Evolutionary conservation across 768 basidiomycete species (phyloP).

Genomic region (Boletus barrowsii): DNA sequence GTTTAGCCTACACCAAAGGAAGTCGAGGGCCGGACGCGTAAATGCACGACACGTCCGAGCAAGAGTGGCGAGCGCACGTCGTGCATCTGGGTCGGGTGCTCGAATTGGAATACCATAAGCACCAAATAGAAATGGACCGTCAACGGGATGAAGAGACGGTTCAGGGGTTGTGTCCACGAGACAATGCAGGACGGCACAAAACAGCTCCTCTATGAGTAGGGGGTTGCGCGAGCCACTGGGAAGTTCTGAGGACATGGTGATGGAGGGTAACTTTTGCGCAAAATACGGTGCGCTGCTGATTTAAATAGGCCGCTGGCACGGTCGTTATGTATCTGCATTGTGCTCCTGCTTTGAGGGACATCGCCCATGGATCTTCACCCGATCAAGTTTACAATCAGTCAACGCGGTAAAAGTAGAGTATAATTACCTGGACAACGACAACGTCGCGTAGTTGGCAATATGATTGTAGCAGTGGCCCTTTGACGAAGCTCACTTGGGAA

Average conservation of each 20-base stretch:
- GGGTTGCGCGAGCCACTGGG: background rate
- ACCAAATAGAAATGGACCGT: too few relatives aligned
- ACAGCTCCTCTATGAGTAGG: background rate
- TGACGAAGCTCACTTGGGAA: too few relatives aligned
- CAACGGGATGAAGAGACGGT: too few relatives aligned
- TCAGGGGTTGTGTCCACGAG: background rate
- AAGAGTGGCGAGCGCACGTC: background rate
- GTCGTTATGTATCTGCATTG: background rate
- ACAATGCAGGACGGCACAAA: background rate
- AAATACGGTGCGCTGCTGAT: background rate
- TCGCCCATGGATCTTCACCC: too few relatives aligned
- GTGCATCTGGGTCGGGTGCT: background rate
- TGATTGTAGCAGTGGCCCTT: too few relatives aligned
- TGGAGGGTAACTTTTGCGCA: too few relatives aligned
- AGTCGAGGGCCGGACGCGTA: background rate
- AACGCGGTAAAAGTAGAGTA: too few relatives aligned
- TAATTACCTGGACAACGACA: too few relatives aligned
- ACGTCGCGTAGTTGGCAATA: too few relatives aligned
- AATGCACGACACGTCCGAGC: slow-evolving; percentile 5
- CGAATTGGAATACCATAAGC: background rate
- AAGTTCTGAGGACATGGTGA: background rate
- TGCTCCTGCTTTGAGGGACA: too few relatives aligned
- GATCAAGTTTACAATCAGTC: too few relatives aligned
- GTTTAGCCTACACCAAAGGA: background rate
- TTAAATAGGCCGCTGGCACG: background rate